Evolutionary conservation across 495 filamentous ascomycete species (phyloP), one percentile per base, ranked within the genome.

Genomic region (Lasiosphaeria hispida): DNA sequence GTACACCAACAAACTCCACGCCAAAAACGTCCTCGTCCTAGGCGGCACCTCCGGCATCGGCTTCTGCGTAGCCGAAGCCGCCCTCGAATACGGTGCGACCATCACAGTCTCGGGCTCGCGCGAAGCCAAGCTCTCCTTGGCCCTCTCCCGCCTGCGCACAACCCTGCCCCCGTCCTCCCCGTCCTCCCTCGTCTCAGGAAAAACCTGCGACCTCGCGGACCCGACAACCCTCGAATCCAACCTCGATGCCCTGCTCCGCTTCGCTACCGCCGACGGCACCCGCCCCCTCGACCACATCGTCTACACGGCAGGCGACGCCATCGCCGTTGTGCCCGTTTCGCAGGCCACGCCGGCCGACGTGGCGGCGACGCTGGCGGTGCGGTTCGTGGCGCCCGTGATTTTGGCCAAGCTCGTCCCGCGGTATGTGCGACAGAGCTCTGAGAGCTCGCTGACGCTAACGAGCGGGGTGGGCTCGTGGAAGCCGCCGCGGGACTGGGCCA

Each of bases 221-320:
- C 56, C 67, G 1, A 60, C 66, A 34, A 62, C 83, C 1, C 76
- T 86, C 48, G 57, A 70, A 2, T 67, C 75, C 36, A 63, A 58
- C 47, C 66, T 87, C 11, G 70, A 70, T 13, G 48, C 48, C 0
- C 72, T 86, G 1, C 75, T 87, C 43, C 51, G 72, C 4, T 69
- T 71, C 10, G 64, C 67, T 9, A 61, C 45, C 18, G 61, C 53
- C n/a, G 50, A 62, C 45, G 55, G 71, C 37, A 70, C 4, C 1
- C 5, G n/a, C n/a, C 40, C 69, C 19, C 56, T 88, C 45, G 77
- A 88, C 66, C 86, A 89, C 55, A 71, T 88, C 45, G 77, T 84
- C 48, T 82, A 75, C 69, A 87, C 85, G 0, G 86, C 86, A 0
- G 84, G 55, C 0, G 71, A 85, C 48, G 56, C 63, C 0, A 70